Evolutionary conservation across 2,329 filamentous ascomycete genomes (phyloP).

Genomic region (Sporothrix phasma): DNA sequence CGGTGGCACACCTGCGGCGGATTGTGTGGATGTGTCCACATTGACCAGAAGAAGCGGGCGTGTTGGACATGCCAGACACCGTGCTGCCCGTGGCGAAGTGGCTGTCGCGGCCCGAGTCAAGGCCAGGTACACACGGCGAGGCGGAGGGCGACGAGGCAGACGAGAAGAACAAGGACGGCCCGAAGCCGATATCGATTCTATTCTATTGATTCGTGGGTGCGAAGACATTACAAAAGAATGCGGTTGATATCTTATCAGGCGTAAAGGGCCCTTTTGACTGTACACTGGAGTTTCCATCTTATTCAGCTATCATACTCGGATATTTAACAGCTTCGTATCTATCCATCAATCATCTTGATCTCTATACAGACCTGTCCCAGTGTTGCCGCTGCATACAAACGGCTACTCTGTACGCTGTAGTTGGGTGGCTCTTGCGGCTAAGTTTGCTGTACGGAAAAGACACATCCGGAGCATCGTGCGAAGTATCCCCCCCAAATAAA

Average conservation of each 20-base stretch:
- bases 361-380: too few relatives aligned
- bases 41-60: slow-evolving; percentile 87
- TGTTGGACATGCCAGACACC: slow-evolving; percentile 93
- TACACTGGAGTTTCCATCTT: neutral
- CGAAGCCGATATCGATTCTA: slow-evolving; percentile 44
- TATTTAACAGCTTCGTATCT: neutral
- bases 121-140: slow-evolving; percentile 46
- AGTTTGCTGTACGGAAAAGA: neutral
- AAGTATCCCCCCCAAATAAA: too few relatives aligned
- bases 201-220: slow-evolving; percentile 11
- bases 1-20: slow-evolving; percentile 59
- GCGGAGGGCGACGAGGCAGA: slow-evolving; percentile 13
- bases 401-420: neutral
- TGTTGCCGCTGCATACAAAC: too few relatives aligned
- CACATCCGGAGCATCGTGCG: neutral
- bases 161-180: slow-evolving; percentile 18
- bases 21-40: slow-evolving; percentile 88
- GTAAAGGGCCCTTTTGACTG: neutral
- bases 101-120: slow-evolving; percentile 56
- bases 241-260: neutral
- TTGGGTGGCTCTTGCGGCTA: neutral
- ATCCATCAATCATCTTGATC: neutral
- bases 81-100: slow-evolving; percentile 70
- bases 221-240: neutral
- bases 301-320: neutral